Base-by-base conservation (phyloP, 2,329 filamentous ascomycete genomes). In the Cercospora janseana region DNA sequence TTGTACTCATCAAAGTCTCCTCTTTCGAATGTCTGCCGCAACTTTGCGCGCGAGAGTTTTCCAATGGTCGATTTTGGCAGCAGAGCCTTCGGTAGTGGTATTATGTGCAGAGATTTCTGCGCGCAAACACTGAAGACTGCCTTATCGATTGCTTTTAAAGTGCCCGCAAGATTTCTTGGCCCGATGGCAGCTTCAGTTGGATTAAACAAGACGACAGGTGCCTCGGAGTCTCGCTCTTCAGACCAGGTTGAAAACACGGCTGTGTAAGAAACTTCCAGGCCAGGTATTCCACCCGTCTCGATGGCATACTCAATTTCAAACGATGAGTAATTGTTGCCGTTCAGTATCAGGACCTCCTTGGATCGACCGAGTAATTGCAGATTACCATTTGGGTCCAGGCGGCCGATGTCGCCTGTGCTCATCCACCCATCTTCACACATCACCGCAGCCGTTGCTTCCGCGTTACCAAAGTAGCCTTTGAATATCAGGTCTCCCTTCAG, bases 371-470 rank as follows among this genome's bases (percentile, higher is more conserved):
- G 49, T 2, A 62, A 34, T 18, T 52, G 44, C 6, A 62, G 50
- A 18, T 60, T 56, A 1, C 60, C 60, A 15, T 55, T 48, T 10
- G 31, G 13, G 37, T 61, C 60, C 12, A 61, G 9, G 10, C 40
- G 43, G 8, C 49, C 60, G 20, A 57, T 54, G 29, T 63, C 58
- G 24, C 29, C 56, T 16, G 45, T 66, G 31, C 62, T 66, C 38
- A 72, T 57, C 68, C 68, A 73, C 5, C 69, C 69, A 46, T 72
- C 66, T 26, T 56, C 48, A 12, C 61, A 63, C 15, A 72, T 55
- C 3, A 64, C 60, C 6, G 66, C 64, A 26, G 63, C 63, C 0
- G 68, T 72, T 1, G 69, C 68, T 7, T 60, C 55, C 21, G 54
- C 43, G 29, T 70, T 66, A 48, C 62, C 60, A 55, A 60, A 66